Percentiles rank a stretch among this genome's conserved stretches.
These are phyloP conservation scores for Athelia psychrophila DNA, from an alignment of 1,284 basidiomycete genomes.

Conservation along the genomic window DNA sequence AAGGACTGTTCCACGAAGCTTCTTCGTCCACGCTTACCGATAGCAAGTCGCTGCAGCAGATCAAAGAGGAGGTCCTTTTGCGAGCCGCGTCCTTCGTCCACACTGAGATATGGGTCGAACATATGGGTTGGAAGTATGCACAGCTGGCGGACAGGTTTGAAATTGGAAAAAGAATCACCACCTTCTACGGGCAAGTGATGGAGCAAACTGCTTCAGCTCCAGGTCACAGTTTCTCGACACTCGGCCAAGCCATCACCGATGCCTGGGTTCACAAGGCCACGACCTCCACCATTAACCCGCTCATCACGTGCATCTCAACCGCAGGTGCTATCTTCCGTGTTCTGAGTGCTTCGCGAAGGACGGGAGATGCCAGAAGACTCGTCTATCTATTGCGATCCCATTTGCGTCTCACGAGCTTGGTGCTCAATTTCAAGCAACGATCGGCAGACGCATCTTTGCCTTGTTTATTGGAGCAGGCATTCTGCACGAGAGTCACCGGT, in stretches of 20 bases:
- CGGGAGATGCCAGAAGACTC: slow-evolving; percentile 66
- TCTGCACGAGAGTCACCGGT: slow-evolving; percentile 58
- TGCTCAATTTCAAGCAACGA: slow-evolving; percentile 62
- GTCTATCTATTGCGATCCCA: slow-evolving; percentile 67
- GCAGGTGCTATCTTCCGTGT: slow-evolving; percentile 58
- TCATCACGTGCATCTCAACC: slow-evolving; percentile 65
- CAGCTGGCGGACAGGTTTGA: slow-evolving; percentile 79
- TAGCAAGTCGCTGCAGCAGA: slow-evolving; percentile 55
- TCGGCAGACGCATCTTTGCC: slow-evolving; percentile 40
- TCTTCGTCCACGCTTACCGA: slow-evolving; percentile 53
- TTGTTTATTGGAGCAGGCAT: slow-evolving; percentile 70
- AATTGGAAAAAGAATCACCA: slow-evolving; percentile 66
- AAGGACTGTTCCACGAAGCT: slow-evolving; percentile 73
- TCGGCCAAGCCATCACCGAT: slow-evolving; percentile 65
- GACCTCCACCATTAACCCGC: slow-evolving; percentile 71
- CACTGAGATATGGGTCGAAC: slow-evolving; percentile 83
- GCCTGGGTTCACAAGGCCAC: slow-evolving; percentile 69
- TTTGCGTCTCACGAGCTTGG: slow-evolving; percentile 56
- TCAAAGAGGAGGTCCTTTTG: slow-evolving; percentile 81
- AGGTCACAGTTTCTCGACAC: slow-evolving; percentile 47
- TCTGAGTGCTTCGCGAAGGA: slow-evolving; percentile 60
- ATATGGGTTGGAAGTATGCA: slow-evolving; percentile 79
- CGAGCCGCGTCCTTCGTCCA: slow-evolving; percentile 78
- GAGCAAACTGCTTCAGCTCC: slow-evolving; percentile 55
- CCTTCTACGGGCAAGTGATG: slow-evolving; percentile 66